These are phyloP conservation scores for Caryopteris hybrid DNA, from an alignment of 305 asterid species.

Conservation along the genomic window DNA sequence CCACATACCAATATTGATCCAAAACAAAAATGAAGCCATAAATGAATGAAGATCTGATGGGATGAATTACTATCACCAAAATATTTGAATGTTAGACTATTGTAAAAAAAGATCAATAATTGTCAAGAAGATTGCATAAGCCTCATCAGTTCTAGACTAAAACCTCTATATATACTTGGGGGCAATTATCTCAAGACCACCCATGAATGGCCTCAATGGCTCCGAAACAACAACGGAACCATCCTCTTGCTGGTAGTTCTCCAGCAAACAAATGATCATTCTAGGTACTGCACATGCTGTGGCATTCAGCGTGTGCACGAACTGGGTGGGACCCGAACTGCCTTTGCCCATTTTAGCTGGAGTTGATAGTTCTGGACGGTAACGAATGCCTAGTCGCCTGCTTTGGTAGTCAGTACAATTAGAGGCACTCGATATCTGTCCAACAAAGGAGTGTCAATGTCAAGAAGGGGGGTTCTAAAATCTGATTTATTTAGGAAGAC, in stretches of 20 bases:
- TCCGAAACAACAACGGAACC: conserved; percentile 78
- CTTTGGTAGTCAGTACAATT: conserved; percentile 98
- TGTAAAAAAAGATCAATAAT: background rate
- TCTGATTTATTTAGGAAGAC: background rate
- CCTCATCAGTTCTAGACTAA: conserved; percentile 3
- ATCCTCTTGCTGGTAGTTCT: conserved; percentile 93
- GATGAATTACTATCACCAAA: background rate
- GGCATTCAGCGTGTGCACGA: conserved; percentile 90
- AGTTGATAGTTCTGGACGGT: conserved; percentile 59
- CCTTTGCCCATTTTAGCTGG: conserved; percentile 68
- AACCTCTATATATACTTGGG: conserved; percentile 31
- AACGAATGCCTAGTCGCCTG: conserved; percentile 81
- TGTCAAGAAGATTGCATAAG: background rate
- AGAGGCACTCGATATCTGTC: conserved; percentile 96
- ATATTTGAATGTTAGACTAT: no score
- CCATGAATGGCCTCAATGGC: conserved; percentile 83
- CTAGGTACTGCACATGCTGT: conserved; percentile 97
- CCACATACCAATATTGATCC: no score
- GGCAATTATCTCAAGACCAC: conserved; percentile 55
- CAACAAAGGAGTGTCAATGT: conserved; percentile 1
- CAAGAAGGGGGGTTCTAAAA: background rate
- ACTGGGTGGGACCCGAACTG: conserved; percentile 49
- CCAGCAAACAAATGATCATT: conserved; percentile 90
- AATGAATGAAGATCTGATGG: background rate
- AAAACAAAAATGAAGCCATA: background rate